These are phyloP conservation scores for Danielia oregonensis DNA, from an alignment of 805 yeast genomes.

Conservation along the genomic window DNA sequence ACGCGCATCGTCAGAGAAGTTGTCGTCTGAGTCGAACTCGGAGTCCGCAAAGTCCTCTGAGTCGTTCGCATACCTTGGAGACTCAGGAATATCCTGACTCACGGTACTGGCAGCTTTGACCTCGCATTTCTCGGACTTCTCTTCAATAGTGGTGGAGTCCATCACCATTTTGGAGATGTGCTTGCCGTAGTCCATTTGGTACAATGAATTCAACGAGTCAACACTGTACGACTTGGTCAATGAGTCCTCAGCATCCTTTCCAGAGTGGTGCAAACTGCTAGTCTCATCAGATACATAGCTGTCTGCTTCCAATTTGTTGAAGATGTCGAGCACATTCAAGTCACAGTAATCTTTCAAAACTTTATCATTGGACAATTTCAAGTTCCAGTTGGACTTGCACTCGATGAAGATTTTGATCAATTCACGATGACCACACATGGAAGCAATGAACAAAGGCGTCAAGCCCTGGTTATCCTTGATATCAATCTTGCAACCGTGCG, in stretches of 20 bases:
- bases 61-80: conserved; percentile 10
- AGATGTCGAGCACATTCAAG: conserved; percentile 41
- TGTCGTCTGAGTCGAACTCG: conserved; percentile 32
- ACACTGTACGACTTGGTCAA: conserved; percentile 31
- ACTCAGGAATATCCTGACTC: conserved; percentile 7
- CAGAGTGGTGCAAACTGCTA: conserved; percentile 7
- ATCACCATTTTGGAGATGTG: conserved; percentile 40
- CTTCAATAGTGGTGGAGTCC: conserved; percentile 9
- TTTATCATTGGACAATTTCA: conserved; percentile 50
- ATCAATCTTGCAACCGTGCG: conserved; percentile 66
- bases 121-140: too few species aligned
- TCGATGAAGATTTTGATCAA: conserved; percentile 58
- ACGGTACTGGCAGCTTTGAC: conserved; percentile 4
- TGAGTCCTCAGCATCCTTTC: conserved; percentile 14
- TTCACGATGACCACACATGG: conserved; percentile 67
- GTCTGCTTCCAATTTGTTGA: conserved; percentile 23
- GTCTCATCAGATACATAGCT: conserved; percentile 8
- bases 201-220: conserved; percentile 40
- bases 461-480: conserved; percentile 74
- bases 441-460: conserved; percentile 86
- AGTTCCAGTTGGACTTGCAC: conserved; percentile 57
- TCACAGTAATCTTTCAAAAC: conserved; percentile 41
- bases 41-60: conserved; percentile 29
- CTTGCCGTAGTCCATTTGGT: conserved; percentile 34
- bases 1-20: conserved; percentile 22